Evolutionary conservation across 805 yeast genomes (phyloP).

Genomic region (Wickerhamiella alocasiicola): DNA sequence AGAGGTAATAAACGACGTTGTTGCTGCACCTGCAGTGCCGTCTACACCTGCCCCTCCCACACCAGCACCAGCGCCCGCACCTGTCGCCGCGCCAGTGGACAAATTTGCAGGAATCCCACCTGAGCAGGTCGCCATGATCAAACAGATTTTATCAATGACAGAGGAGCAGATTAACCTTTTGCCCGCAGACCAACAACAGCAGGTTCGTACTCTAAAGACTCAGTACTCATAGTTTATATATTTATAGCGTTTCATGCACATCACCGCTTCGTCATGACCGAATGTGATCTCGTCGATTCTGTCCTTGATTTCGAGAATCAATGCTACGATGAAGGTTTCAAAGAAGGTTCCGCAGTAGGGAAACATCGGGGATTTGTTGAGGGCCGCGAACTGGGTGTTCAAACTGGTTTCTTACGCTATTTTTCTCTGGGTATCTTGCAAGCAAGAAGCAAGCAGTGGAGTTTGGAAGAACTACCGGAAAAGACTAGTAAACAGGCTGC

Average conservation of each 20-base stretch:
- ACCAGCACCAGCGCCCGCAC: constrained; percentile 7
- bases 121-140: constrained; percentile 36
- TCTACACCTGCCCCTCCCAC: constrained; percentile 8
- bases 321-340: constrained; percentile 51
- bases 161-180: constrained; percentile 38
- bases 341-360: constrained; percentile 58
- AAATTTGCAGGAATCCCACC: constrained; percentile 23
- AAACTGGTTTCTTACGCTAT: constrained; percentile 31
- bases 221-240: constrained; percentile 17
- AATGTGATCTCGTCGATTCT: constrained; percentile 11
- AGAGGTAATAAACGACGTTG: constrained; percentile 19
- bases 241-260: background rate
- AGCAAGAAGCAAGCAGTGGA: constrained; percentile 35
- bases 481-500: constrained; percentile 11
- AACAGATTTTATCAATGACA: constrained; percentile 37
- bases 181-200: constrained; percentile 36
- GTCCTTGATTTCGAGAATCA: constrained; percentile 19
- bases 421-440: constrained; percentile 56
- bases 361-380: constrained; percentile 48
- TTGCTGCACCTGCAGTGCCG: constrained; percentile 13
- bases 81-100: constrained; percentile 8
- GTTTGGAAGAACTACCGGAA: constrained; percentile 12
- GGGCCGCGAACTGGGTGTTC: constrained; percentile 71
- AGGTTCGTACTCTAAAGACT: constrained; percentile 16
- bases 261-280: background rate